Percentiles rank a stretch among this genome's conserved stretches.
phyloP scores from a whole-genome alignment of 1,139 yeast genomes.

The Pichia cactophila region DNA sequence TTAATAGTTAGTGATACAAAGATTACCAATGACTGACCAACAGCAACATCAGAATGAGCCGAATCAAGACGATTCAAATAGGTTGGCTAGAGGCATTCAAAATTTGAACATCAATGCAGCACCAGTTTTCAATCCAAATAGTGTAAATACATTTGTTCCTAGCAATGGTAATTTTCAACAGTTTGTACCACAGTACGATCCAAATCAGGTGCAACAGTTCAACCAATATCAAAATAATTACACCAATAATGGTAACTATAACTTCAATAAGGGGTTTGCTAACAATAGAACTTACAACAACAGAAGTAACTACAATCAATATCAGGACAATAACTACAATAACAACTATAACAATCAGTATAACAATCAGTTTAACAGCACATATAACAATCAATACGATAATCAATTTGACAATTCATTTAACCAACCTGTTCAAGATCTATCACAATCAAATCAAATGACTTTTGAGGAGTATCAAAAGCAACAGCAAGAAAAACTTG shows the following conservation, averaged over 20 bases:
- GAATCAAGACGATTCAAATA: slow-evolving; percentile 38
- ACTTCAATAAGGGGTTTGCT: slow-evolving; percentile 14
- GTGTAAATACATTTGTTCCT: slow-evolving; percentile 40
- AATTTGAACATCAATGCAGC: slow-evolving; percentile 31
- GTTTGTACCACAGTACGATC: slow-evolving; percentile 23
- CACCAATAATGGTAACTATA: slow-evolving; percentile 23
- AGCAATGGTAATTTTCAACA: slow-evolving; percentile 24
- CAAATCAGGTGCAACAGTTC: slow-evolving; percentile 22
- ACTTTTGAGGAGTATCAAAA: slow-evolving; percentile 83
- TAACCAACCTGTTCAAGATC: slow-evolving; percentile 17
- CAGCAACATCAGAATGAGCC: slow-evolving; percentile 19
- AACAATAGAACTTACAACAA: slow-evolving; percentile 8
- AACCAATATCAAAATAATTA: slow-evolving; percentile 23
- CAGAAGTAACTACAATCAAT: slow-evolving; percentile 12
- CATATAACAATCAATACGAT: slow-evolving; percentile 4
- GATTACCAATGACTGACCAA: slow-evolving; percentile 38
- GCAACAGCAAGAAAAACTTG: slow-evolving; percentile 43
- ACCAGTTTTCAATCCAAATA: slow-evolving; percentile 34
- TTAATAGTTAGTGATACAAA: too few species aligned
- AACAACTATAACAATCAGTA: slow-evolving; percentile 14
- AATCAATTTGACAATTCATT: slow-evolving; percentile 6
- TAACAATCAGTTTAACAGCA: slow-evolving; percentile 12
- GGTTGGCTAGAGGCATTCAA: slow-evolving; percentile 49
- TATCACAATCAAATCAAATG: slow-evolving; percentile 50
- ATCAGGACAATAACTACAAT: slow-evolving; percentile 12